phyloP scores from a whole-genome alignment of 2,329 filamentous ascomycete species.

The Pezizomycotina sp. region DNA sequence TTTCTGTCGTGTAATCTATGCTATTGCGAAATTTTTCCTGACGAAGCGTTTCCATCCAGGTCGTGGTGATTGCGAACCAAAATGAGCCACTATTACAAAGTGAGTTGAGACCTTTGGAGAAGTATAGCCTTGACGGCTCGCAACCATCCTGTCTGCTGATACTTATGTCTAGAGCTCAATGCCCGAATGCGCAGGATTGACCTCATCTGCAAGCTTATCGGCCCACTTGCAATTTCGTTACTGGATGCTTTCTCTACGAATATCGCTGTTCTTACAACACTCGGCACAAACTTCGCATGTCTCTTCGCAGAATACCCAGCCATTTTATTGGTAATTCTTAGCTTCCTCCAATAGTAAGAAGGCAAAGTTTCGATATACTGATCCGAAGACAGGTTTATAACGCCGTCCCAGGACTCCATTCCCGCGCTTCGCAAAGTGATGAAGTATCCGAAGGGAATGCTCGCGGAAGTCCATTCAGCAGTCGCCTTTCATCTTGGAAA shows the following conservation, averaged over 20 bases:
- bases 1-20: too few species aligned
- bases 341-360: too few species aligned
- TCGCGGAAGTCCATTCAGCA: too few species aligned
- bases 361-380: too few species aligned
- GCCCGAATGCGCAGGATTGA: constrained; percentile 45
- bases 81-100: constrained; percentile 27
- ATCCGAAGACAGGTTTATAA: constrained; percentile 26
- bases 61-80: neutral
- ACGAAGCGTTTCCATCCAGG: too few species aligned
- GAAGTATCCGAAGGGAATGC: too few species aligned
- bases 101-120: constrained; percentile 35
- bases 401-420: constrained; percentile 19
- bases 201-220: constrained; percentile 41
- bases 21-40: too few species aligned
- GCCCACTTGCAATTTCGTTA: constrained; percentile 37
- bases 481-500: too few species aligned
- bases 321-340: constrained; percentile 32
- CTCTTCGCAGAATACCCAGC: constrained; percentile 38
- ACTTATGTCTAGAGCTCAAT: constrained; percentile 38
- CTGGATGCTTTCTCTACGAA: constrained; percentile 34
- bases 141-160: neutral
- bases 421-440: neutral
- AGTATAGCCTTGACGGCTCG: neutral
- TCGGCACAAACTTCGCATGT: constrained; percentile 36
- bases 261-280: constrained; percentile 35